phyloP scores from a whole-genome alignment of 768 basidiomycete genomes.

The Austroboletus festivus region DNA sequence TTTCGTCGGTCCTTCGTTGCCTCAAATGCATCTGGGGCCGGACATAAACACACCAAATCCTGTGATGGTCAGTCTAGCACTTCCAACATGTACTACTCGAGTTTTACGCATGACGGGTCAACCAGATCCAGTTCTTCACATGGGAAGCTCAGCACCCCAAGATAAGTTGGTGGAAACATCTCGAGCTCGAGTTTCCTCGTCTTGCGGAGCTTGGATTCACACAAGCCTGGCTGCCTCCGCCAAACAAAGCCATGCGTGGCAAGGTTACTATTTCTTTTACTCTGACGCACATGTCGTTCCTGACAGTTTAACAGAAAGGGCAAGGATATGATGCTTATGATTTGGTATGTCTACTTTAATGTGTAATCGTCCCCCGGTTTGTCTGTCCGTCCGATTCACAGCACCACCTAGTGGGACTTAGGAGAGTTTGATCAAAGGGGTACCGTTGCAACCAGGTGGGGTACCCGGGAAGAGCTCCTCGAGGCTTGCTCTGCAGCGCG shows the following conservation, averaged over 20 bases:
- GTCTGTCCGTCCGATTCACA: not conserved
- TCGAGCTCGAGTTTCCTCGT: constrained; percentile 60
- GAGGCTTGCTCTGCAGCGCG: constrained; percentile 66
- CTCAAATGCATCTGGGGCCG: constrained; percentile 61
- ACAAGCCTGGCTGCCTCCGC: constrained; percentile 81
- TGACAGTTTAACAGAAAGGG: constrained; percentile 45
- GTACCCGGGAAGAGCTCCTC: constrained; percentile 76
- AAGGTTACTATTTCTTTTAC: constrained; percentile 36
- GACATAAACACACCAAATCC: constrained; percentile 49
- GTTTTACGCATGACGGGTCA: not conserved
- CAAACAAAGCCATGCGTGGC: constrained; percentile 66
- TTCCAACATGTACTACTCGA: not conserved
- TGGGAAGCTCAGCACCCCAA: constrained; percentile 62
- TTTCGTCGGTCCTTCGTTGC: constrained; percentile 41
- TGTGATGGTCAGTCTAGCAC: constrained; percentile 53
- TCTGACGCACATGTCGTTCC: constrained; percentile 4
- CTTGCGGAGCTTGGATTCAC: constrained; percentile 71
- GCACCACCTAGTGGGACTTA: constrained; percentile 67
- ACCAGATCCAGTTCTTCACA: constrained; percentile 78
- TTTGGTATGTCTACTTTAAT: constrained; percentile 45
- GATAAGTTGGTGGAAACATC: constrained; percentile 79
- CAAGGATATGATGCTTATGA: constrained; percentile 88
- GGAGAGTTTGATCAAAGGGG: constrained; percentile 84
- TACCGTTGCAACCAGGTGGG: constrained; percentile 75
- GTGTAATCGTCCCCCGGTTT: not conserved